Evolutionary conservation across 73 alveolate species (phyloP).

Genomic region (Tetrahymena malaccensis): DNA sequence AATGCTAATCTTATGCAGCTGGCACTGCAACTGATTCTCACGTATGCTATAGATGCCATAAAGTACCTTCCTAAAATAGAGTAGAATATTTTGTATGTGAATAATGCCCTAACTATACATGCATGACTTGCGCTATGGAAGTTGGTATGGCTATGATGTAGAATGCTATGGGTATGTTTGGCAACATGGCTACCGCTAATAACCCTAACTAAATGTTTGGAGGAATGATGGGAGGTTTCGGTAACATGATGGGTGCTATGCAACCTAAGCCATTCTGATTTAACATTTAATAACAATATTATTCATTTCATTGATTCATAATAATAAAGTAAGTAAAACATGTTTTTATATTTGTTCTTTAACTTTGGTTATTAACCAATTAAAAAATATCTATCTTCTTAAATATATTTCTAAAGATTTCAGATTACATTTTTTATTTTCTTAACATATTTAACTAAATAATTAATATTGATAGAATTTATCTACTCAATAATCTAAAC

Average conservation of each 20-base stretch:
- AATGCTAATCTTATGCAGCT: not conserved
- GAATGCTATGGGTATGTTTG: not conserved
- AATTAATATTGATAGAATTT: no score
- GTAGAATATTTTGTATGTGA: not conserved
- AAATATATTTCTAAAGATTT: no score
- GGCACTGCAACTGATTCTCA: not conserved
- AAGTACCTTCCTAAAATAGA: not conserved
- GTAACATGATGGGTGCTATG: not conserved
- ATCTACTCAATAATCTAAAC: no score
- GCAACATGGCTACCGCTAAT: not conserved
- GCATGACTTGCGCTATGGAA: not conserved
- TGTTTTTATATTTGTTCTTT: no score
- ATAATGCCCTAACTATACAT: not conserved
- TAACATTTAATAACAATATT: no score
- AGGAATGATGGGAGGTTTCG: not conserved
- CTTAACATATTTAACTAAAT: no score
- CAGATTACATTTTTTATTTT: no score
- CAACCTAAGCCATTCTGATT: not conserved
- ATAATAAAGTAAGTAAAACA: no score
- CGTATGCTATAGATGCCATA: not conserved
- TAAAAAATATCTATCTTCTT: no score
- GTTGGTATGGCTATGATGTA: conserved; percentile 1
- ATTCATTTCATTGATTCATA: no score
- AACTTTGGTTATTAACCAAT: no score
- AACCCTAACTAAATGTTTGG: not conserved